phyloP scores from a whole-genome alignment of 768 basidiomycete species.

The Coprinopsis sp. region DNA sequence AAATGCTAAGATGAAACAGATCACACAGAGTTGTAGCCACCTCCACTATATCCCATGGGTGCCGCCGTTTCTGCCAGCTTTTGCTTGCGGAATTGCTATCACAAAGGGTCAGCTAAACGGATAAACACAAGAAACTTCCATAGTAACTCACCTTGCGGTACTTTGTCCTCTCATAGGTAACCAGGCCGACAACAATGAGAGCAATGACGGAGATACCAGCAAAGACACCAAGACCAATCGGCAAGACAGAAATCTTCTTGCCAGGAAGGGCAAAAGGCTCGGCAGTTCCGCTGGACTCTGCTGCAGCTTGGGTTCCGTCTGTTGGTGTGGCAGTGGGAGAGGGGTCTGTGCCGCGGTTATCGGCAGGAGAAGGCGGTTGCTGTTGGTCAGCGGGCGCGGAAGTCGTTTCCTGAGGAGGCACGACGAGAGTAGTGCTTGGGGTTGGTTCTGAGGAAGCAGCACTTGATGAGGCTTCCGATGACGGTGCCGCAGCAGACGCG shows the following conservation, averaged over 20 bases:
- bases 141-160: conserved; percentile 66
- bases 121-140: neutral
- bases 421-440: conserved; percentile 5
- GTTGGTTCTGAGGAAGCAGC: conserved; percentile 10
- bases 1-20: conserved; percentile 2
- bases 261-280: conserved; percentile 64
- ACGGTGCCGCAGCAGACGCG: conserved; percentile 7
- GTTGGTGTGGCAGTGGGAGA: conserved; percentile 14
- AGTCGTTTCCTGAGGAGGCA: neutral
- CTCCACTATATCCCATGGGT: conserved; percentile 57
- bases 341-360: conserved; percentile 14
- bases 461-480: conserved; percentile 7
- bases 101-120: conserved; percentile 7
- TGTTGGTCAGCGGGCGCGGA: conserved; percentile 4
- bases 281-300: conserved; percentile 28
- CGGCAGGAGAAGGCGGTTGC: conserved; percentile 12
- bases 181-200: conserved; percentile 74
- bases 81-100: conserved; percentile 67
- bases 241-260: conserved; percentile 67
- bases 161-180: conserved; percentile 84
- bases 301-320: conserved; percentile 28
- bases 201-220: conserved; percentile 84
- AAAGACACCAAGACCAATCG: conserved; percentile 80
- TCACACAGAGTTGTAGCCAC: conserved; percentile 29
- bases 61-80: conserved; percentile 64